Percentiles rank a stretch among this genome's conserved stretches.
These are phyloP conservation scores for Boletus edulis DNA, from an alignment of 768 basidiomycete genomes.

Conservation along the genomic window DNA sequence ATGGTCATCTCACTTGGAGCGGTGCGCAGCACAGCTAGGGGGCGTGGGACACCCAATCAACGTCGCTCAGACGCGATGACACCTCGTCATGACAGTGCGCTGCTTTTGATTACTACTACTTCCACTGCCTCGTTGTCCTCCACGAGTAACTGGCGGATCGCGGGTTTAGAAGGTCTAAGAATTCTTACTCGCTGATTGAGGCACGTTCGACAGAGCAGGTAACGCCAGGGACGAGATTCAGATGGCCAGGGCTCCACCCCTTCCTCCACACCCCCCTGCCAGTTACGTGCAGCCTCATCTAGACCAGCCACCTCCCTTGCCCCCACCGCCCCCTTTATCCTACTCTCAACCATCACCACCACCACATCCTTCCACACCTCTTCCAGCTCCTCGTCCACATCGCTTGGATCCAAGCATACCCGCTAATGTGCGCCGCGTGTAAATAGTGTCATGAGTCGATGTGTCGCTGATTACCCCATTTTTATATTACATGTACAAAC, in stretches of 20 bases:
- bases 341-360: conserved; percentile 14
- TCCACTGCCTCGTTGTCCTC: no score
- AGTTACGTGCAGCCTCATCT: conserved; percentile 8
- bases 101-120: no score
- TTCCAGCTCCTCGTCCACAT: conserved; percentile 66
- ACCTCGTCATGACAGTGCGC: no score
- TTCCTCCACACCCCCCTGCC: conserved; percentile 25
- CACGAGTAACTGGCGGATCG: no score
- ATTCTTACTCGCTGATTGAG: no score
- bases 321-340: conserved; percentile 46
- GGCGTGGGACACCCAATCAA: no score
- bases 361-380: conserved; percentile 46
- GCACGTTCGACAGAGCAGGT: background rate
- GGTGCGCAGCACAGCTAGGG: no score
- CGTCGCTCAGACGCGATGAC: no score
- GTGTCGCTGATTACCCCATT: conserved; percentile 15
- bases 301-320: conserved; percentile 44
- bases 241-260: conserved; percentile 23
- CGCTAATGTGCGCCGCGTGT: conserved; percentile 51
- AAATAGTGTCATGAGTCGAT: conserved; percentile 8
- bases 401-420: conserved; percentile 59
- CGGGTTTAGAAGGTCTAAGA: no score
- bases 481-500: conserved; percentile 28
- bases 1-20: no score
- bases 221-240: background rate